These are phyloP conservation scores for Fallopia convolvulus DNA, from an alignment of 148 eudicot species.

Conservation along the genomic window DNA sequence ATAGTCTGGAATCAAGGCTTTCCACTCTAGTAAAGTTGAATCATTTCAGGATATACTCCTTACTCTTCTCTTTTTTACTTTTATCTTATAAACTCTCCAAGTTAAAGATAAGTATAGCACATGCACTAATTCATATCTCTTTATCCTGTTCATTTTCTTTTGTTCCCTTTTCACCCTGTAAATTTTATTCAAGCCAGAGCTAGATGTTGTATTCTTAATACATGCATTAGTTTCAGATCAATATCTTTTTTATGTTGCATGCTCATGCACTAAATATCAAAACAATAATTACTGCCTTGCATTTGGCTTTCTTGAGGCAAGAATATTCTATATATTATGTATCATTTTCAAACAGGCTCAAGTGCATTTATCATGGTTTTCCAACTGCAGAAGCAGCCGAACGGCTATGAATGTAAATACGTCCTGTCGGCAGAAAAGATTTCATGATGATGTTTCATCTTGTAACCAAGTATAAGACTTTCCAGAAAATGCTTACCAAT, in stretches of 20 bases:
- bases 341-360: not conserved
- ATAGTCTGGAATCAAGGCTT: not conserved
- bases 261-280: not conserved
- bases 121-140: not conserved
- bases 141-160: not conserved
- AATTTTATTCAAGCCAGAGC: not conserved
- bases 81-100: not conserved
- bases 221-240: not conserved
- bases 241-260: not conserved
- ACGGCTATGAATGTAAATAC: not conserved
- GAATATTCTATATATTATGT: not conserved
- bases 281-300: not conserved
- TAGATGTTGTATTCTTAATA: not conserved
- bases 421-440: not conserved
- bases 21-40: not conserved
- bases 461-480: not conserved
- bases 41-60: not conserved
- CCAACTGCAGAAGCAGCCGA: conserved; percentile 1
- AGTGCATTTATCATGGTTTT: not conserved
- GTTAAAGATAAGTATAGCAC: not conserved
- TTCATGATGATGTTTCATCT: not conserved
- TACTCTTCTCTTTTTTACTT: not conserved
- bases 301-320: not conserved
- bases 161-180: not conserved
- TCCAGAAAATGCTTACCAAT: conserved; percentile 39